Conservation (phyloP, 805 yeast species). For the Yarrowia deformans region DNA sequence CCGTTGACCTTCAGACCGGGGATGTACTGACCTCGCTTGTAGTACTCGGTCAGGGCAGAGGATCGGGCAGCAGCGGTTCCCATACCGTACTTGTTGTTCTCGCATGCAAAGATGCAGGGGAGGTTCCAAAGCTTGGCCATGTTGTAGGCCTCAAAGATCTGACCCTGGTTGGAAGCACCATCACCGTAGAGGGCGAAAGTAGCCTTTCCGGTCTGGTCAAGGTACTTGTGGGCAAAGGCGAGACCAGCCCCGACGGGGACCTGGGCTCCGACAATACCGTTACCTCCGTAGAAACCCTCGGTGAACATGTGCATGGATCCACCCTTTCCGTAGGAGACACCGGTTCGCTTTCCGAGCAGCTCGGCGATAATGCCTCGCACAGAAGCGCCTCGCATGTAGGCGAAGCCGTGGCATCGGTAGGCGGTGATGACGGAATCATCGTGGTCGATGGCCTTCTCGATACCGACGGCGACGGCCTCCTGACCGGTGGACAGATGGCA, state of each 20-base stretch:
- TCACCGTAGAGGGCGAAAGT: conserved; percentile 95
- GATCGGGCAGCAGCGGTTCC: conserved; percentile 98
- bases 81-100: conserved; percentile 99
- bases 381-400: conserved; percentile 93
- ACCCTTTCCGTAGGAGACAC: conserved; percentile 97
- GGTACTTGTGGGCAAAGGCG: conserved; percentile 98
- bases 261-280: conserved; percentile 99
- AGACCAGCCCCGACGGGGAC: conserved; percentile 98
- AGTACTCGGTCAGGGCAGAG: conserved; percentile 94
- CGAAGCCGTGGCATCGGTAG: conserved; percentile 98
- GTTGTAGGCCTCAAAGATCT: conserved; percentile 96
- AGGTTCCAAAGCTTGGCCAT: conserved; percentile 99
- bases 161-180: conserved; percentile 99
- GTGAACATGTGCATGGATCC: conserved; percentile 99
- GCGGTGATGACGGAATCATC: conserved; percentile 93
- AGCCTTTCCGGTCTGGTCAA: conserved; percentile 69
- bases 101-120: conserved; percentile 95
- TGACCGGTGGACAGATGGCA: conserved; percentile 98
- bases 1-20: conserved; percentile 99
- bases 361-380: conserved; percentile 92
- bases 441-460: conserved; percentile 88
- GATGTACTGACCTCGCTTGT: conserved; percentile 98
- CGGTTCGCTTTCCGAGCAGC: conserved; percentile 94
- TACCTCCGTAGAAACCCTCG: conserved; percentile 96
- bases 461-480: conserved; percentile 99